A percentile compares a stretch with the other conserved stretches of the same genome.
phyloP scores from a whole-genome alignment of 345 rosid species.

The Brassica nigra region DNA sequence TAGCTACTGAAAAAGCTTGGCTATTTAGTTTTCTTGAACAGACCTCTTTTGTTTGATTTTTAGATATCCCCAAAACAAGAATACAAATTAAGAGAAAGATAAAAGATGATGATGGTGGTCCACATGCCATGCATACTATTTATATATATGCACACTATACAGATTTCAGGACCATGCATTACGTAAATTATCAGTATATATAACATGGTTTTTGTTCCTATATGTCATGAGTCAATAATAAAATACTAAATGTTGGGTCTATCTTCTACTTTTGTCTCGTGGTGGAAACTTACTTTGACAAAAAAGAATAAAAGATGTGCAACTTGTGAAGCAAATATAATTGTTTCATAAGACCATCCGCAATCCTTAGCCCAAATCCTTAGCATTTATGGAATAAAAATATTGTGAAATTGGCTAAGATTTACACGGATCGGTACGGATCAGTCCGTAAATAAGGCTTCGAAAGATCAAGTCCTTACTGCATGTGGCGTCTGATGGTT shows the following conservation, averaged over 20 bases:
- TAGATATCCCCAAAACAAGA: neutral
- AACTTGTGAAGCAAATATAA: neutral
- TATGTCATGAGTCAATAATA: neutral
- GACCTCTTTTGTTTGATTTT: neutral
- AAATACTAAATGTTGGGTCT: neutral
- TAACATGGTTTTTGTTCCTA: neutral
- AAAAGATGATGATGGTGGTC: neutral
- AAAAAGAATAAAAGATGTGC: neutral
- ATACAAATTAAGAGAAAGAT: conserved; percentile 9
- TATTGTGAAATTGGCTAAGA: too few species aligned
- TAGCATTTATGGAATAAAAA: too few species aligned
- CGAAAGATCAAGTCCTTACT: too few species aligned
- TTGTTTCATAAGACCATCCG: neutral
- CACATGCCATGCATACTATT: neutral
- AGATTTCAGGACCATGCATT: conserved; percentile 3
- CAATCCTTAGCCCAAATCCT: too few species aligned
- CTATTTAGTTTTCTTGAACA: neutral
- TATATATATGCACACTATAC: neutral
- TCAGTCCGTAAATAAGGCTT: too few species aligned
- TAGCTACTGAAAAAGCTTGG: neutral
- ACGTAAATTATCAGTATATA: neutral
- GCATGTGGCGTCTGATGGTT: too few species aligned
- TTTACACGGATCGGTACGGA: too few species aligned
- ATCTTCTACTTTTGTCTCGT: conserved; percentile 13
- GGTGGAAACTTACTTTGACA: neutral